Percentiles rank a stretch among this genome's conserved stretches.
Evolutionary conservation across 164 flowering plant genomes (phyloP).

Genomic region (Tetrastigma voinierianum): DNA sequence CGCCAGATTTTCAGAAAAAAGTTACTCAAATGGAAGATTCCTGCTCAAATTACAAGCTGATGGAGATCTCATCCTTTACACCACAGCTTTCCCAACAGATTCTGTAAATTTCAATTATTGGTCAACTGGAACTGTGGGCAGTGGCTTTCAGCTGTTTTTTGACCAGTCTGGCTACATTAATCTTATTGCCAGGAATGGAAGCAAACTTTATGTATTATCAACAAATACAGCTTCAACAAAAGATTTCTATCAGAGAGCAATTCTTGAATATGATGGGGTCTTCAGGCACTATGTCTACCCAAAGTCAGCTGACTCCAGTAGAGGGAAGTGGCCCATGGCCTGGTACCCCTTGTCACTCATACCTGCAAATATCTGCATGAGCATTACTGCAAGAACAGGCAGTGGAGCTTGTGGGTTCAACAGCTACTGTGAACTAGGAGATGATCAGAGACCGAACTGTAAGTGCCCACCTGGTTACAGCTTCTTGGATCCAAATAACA

Average conservation of each 20-base stretch:
- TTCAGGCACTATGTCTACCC: constrained; percentile 14
- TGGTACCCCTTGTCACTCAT: constrained; percentile 1
- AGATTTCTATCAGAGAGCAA: constrained; percentile 23
- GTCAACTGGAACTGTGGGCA: neutral
- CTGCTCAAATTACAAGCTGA: constrained; percentile 1
- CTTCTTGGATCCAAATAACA: constrained; percentile 31
- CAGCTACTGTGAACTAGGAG: constrained; percentile 11
- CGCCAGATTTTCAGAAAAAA: constrained; percentile 16
- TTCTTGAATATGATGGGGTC: constrained; percentile 31
- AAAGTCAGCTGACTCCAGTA: neutral
- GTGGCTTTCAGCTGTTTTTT: constrained; percentile 9
- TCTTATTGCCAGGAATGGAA: neutral
- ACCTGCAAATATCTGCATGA: constrained; percentile 38
- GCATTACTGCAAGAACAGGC: neutral
- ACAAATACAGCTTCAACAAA: neutral
- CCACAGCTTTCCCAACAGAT: neutral
- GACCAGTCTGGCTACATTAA: constrained; percentile 7
- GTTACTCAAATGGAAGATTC: constrained; percentile 30
- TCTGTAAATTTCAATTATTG: neutral
- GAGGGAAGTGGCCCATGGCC: constrained; percentile 12
- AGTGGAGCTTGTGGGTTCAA: constrained; percentile 26
- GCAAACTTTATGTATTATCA: neutral
- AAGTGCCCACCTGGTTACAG: constrained; percentile 30
- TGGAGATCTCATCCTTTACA: constrained; percentile 10
- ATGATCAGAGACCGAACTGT: constrained; percentile 28